phyloP scores from a whole-genome alignment of 1,139 yeast species.

The Kazachstania sp. region DNA sequence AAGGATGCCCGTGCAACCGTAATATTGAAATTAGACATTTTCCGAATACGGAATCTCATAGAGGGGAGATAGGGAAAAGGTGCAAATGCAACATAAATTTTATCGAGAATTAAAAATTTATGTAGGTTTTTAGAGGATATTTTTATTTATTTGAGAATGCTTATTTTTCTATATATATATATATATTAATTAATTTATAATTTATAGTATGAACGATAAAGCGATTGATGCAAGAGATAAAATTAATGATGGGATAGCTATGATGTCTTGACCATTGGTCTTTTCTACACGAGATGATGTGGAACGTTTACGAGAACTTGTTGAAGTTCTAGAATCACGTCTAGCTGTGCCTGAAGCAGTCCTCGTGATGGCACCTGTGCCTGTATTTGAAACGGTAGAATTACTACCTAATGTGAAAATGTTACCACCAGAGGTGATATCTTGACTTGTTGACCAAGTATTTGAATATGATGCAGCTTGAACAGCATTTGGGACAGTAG shows the following conservation, averaged over 20 bases:
- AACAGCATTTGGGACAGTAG: conserved; percentile 41
- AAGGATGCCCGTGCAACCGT: too few species aligned
- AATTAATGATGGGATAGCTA: background rate
- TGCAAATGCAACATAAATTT: too few species aligned
- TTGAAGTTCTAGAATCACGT: background rate
- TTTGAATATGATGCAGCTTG: conserved; percentile 35
- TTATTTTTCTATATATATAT: too few species aligned
- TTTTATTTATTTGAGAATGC: too few species aligned
- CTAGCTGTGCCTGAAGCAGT: background rate
- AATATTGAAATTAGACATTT: too few species aligned
- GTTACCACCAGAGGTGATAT: conserved; percentile 16
- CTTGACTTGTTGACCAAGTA: conserved; percentile 28
- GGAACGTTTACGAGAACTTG: background rate
- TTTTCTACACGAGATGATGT: background rate
- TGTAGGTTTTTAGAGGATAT: too few species aligned
- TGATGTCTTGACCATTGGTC: background rate
- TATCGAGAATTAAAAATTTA: too few species aligned
- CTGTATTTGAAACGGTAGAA: conserved; percentile 1
- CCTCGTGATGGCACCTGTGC: background rate
- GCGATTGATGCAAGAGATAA: background rate
- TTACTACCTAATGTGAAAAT: conserved; percentile 16
- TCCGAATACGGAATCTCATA: too few species aligned
- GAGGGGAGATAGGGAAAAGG: too few species aligned
- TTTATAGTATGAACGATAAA: conserved; percentile 1
- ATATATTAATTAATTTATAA: background rate